Evolutionary conservation across 2,329 filamentous ascomycete genomes (phyloP).

Genomic region (Paraphoma chrysanthemicola): DNA sequence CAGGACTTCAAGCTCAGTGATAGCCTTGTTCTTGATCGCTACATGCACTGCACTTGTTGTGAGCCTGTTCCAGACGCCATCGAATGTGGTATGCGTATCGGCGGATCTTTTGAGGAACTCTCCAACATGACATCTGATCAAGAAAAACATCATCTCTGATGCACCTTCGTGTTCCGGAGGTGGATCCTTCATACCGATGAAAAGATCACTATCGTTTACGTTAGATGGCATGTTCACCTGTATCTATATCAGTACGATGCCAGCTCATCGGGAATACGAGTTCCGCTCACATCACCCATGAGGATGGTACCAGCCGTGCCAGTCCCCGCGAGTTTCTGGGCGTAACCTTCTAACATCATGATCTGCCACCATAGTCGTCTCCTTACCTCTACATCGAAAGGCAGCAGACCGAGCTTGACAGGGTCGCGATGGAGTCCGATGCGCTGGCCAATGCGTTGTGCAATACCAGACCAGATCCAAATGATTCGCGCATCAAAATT

Average conservation of each 20-base stretch:
- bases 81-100: conserved; percentile 21
- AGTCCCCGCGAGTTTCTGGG: conserved; percentile 61
- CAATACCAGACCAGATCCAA: conserved; percentile 70
- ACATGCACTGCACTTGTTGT: conserved; percentile 26
- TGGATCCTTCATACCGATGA: conserved; percentile 52
- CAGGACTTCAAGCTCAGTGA: conserved; percentile 51
- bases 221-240: conserved; percentile 54
- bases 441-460: conserved; percentile 65
- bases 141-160: conserved; percentile 59
- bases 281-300: conserved; percentile 51
- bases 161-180: conserved; percentile 51
- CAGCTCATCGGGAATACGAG: too few species aligned
- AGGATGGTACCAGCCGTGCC: conserved; percentile 54
- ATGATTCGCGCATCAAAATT: conserved; percentile 60
- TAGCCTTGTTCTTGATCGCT: conserved; percentile 37
- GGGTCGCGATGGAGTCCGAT: conserved; percentile 69
- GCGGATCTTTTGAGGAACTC: conserved; percentile 43
- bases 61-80: conserved; percentile 33
- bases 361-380: conserved; percentile 65
- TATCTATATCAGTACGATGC: too few species aligned
- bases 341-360: conserved; percentile 65
- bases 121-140: conserved; percentile 52
- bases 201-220: conserved; percentile 60
- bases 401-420: conserved; percentile 57
- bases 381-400: conserved; percentile 66